Percentiles rank a stretch among this genome's conserved stretches.
Conservation (phyloP, 345 rosid species). For the Mercurialis annua region DNA sequence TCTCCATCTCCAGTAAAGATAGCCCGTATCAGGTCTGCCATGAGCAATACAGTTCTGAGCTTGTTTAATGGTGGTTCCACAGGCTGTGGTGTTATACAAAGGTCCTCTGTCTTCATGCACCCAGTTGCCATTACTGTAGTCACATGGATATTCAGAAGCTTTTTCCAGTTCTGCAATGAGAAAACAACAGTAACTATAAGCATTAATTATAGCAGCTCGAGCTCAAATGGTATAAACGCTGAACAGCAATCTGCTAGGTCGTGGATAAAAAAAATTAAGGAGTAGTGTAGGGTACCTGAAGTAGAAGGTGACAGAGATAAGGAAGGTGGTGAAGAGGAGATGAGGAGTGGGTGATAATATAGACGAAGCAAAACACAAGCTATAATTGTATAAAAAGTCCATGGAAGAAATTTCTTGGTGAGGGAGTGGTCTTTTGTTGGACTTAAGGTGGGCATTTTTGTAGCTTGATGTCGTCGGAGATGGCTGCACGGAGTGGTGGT, state of each 20-base stretch:
- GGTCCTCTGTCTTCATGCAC: slow-evolving; percentile 65
- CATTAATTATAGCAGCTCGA: not conserved
- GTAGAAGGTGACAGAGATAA: slow-evolving; percentile 15
- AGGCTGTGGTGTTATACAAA: slow-evolving; percentile 67
- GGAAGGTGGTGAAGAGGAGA: slow-evolving; percentile 13
- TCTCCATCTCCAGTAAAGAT: slow-evolving; percentile 90
- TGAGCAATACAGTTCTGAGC: slow-evolving; percentile 82
- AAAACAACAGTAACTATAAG: not conserved
- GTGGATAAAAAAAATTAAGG: not conserved
- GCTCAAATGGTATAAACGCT: no score
- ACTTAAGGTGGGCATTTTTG: slow-evolving; percentile 38
- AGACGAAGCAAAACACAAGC: slow-evolving; percentile 45
- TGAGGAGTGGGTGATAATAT: slow-evolving; percentile 41
- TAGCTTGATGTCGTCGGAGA: not conserved
- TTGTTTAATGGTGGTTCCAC: slow-evolving; percentile 76
- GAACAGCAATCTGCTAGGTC: no score
- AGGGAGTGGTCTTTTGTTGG: slow-evolving; percentile 38
- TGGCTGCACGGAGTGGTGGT: not conserved
- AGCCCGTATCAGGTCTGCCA: slow-evolving; percentile 79
- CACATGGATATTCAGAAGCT: slow-evolving; percentile 44
- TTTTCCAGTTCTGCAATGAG: slow-evolving; percentile 41
- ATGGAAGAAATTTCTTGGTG: slow-evolving; percentile 41
- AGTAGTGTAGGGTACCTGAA: slow-evolving; percentile 33
- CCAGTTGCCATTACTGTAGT: slow-evolving; percentile 77
- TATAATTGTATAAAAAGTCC: slow-evolving; percentile 38